Evolutionary conservation across 1,139 yeast genomes (phyloP).

Genomic region (Lodderomyces oxycetoniae): DNA sequence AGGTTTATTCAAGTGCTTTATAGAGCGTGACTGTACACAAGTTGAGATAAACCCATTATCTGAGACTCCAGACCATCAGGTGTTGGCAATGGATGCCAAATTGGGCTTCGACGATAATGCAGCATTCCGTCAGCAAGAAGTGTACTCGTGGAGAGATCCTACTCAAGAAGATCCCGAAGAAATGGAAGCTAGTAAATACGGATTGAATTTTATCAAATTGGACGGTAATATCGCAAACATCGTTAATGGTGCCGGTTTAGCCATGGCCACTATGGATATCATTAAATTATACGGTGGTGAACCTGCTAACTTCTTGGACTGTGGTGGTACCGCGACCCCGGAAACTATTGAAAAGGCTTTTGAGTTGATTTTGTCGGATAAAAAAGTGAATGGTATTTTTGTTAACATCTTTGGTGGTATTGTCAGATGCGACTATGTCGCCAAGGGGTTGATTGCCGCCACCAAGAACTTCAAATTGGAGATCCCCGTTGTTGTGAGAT

Average conservation of each 20-base stretch:
- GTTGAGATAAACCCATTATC: constrained; percentile 98
- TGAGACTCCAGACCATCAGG: constrained; percentile 86
- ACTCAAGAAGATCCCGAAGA: constrained; percentile 98
- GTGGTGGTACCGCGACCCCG: constrained; percentile 99
- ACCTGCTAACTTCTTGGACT: constrained; percentile 98
- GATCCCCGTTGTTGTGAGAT: constrained; percentile 95
- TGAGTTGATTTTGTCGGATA: constrained; percentile 84
- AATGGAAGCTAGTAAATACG: constrained; percentile 84
- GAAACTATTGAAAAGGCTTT: constrained; percentile 97
- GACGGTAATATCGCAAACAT: constrained; percentile 98
- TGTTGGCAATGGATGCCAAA: constrained; percentile 98
- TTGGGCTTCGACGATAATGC: constrained; percentile 98
- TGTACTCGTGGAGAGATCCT: constrained; percentile 93
- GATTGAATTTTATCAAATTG: constrained; percentile 92
- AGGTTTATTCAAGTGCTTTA: constrained; percentile 83
- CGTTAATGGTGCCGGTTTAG: constrained; percentile 99
- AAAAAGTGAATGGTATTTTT: constrained; percentile 89
- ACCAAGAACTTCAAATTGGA: constrained; percentile 93
- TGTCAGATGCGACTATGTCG: constrained; percentile 98
- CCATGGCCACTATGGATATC: constrained; percentile 99
- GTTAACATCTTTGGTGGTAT: constrained; percentile 99
- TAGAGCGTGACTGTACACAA: constrained; percentile 93
- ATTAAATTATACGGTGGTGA: constrained; percentile 97
- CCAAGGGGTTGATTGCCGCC: constrained; percentile 92
- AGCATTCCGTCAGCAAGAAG: constrained; percentile 88